Percentiles rank a stretch among this genome's conserved stretches.
Evolutionary conservation across 164 flowering plant genomes (phyloP).

Genomic region (Stephania yunnanensis): DNA sequence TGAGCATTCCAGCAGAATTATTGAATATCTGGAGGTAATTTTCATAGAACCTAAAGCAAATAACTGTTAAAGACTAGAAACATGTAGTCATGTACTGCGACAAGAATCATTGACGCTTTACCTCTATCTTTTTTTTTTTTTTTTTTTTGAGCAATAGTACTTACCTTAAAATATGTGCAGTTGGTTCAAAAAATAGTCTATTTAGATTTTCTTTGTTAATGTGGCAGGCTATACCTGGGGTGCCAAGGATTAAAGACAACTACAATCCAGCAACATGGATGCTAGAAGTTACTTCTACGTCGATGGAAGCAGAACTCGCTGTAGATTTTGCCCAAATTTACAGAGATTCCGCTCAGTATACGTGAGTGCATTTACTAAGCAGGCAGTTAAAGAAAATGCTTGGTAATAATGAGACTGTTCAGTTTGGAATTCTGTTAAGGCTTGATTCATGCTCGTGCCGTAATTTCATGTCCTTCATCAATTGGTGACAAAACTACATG

Average conservation of each 20-base stretch:
- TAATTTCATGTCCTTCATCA: no score
- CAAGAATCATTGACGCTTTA: not conserved
- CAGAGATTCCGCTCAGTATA: slow-evolving; percentile 33
- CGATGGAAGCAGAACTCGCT: slow-evolving; percentile 54
- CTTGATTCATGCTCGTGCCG: no score
- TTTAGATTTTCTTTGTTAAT: not conserved
- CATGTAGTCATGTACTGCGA: not conserved
- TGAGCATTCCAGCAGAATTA: slow-evolving; percentile 41
- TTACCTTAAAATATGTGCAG: no score
- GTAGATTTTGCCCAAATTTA: slow-evolving; percentile 57
- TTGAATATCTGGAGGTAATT: slow-evolving; percentile 56
- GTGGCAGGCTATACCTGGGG: slow-evolving; percentile 48
- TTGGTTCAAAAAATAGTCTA: no score
- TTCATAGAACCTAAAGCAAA: not conserved
- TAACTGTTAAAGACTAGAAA: no score
- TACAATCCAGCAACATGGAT: slow-evolving; percentile 88
- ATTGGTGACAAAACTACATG: no score
- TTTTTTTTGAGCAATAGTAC: no score
- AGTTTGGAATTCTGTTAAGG: no score
- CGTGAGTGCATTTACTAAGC: slow-evolving; percentile 33
- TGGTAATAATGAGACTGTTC: no score
- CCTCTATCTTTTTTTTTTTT: no score
- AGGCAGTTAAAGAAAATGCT: not conserved
- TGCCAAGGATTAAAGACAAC: slow-evolving; percentile 55
- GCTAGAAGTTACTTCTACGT: slow-evolving; percentile 63